Evolutionary conservation across 495 filamentous ascomycete genomes (phyloP).

Genomic region (Aspergillus hancockii): DNA sequence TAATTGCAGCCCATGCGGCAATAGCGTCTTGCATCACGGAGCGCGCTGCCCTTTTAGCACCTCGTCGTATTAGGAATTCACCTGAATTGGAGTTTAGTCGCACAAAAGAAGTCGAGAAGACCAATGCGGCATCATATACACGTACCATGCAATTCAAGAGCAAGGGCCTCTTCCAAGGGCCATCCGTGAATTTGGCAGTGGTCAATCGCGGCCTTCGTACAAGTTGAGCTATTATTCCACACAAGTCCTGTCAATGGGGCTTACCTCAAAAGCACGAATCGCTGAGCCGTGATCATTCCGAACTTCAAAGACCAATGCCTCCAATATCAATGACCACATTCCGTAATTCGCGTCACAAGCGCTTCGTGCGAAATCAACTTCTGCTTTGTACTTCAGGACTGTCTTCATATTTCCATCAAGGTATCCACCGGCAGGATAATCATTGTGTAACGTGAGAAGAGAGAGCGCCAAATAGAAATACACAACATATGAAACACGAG

Average conservation of each 20-base stretch:
- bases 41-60: constrained; percentile 71
- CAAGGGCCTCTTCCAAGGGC: constrained; percentile 76
- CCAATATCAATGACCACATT: constrained; percentile 72
- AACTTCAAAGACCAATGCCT: constrained; percentile 71
- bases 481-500: constrained; percentile 63
- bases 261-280: constrained; percentile 65
- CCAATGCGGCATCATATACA: background rate
- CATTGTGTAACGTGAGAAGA: constrained; percentile 61
- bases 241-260: background rate
- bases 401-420: constrained; percentile 56
- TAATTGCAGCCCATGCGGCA: constrained; percentile 70
- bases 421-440: constrained; percentile 50
- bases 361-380: constrained; percentile 67
- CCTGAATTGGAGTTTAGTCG: constrained; percentile 43
- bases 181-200: constrained; percentile 78
- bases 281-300: constrained; percentile 60
- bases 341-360: constrained; percentile 79
- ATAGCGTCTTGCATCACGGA: constrained; percentile 71
- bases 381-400: constrained; percentile 57
- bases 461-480: constrained; percentile 71
- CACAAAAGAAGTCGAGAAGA: background rate
- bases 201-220: constrained; percentile 59
- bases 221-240: constrained; percentile 2
- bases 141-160: constrained; percentile 65
- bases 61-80: constrained; percentile 70